Conservation (phyloP, 805 yeast species). For the Kluyveromyces lactis region DNA sequence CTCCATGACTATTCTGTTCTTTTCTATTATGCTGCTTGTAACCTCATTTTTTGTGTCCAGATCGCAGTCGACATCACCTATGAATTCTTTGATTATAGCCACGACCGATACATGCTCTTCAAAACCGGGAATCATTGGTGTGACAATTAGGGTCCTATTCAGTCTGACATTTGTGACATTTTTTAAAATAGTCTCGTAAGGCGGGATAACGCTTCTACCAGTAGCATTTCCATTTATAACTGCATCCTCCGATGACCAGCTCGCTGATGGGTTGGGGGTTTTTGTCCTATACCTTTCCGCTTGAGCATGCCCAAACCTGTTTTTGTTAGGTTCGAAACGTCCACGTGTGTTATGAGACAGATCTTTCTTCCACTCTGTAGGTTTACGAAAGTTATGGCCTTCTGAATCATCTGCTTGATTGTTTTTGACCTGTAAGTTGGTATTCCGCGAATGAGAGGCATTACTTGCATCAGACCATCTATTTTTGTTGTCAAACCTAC, state of each 20-base stretch:
- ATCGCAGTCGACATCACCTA: constrained; percentile 7
- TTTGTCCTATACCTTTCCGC: constrained; percentile 72
- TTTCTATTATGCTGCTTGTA: constrained; percentile 1
- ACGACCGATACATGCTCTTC: constrained; percentile 1
- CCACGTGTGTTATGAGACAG: constrained; percentile 6
- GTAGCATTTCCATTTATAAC: constrained; percentile 25
- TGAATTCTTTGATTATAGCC: constrained; percentile 2
- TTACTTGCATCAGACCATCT: too few species aligned
- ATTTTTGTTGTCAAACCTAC: too few species aligned
- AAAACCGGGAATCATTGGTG: constrained; percentile 5
- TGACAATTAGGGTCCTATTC: constrained; percentile 7
- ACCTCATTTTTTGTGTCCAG: constrained; percentile 7
- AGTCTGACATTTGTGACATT: constrained; percentile 13
- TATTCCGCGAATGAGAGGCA: too few species aligned
- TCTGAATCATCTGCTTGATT: too few species aligned
- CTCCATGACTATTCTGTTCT: constrained; percentile 5
- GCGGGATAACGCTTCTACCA: constrained; percentile 15
- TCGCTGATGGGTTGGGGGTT: constrained; percentile 73
- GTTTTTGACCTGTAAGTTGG: too few species aligned
- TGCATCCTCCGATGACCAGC: constrained; percentile 37
- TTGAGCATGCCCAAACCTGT: constrained; percentile 56
- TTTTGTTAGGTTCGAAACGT: constrained; percentile 19
- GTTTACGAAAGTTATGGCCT: too few species aligned
- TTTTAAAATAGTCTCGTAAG: constrained; percentile 25
- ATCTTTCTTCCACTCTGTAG: too few species aligned